Evolutionary conservation across 2,329 filamentous ascomycete species (phyloP).

Genomic region (Colletotrichum navitas): DNA sequence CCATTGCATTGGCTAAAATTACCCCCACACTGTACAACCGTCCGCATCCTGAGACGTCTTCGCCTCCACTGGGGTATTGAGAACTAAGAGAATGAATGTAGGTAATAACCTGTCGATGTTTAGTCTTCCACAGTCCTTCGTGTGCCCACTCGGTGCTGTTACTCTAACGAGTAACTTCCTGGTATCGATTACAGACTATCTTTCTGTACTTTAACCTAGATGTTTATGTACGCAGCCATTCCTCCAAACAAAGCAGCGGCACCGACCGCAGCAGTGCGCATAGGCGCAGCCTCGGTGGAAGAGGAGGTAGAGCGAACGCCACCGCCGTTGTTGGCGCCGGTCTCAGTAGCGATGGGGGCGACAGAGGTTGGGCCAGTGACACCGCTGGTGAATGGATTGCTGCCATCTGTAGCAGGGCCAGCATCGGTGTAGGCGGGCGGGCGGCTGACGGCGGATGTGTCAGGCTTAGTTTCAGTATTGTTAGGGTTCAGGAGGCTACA

Average conservation of each 20-base stretch:
- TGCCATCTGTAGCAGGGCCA: slow-evolving; percentile 57
- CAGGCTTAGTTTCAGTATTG: slow-evolving; percentile 59
- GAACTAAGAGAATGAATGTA: no score
- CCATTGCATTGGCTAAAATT: no score
- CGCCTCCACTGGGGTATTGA: no score
- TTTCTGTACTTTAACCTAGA: slow-evolving; percentile 14
- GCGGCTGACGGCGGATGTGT: slow-evolving; percentile 58
- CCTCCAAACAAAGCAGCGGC: slow-evolving; percentile 61
- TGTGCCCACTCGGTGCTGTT: no score
- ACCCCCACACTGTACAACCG: no score
- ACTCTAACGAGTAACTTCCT: neutral
- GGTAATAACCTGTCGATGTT: no score
- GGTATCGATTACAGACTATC: no score
- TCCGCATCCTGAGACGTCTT: no score
- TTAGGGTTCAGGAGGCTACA: slow-evolving; percentile 68
- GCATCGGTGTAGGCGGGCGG: slow-evolving; percentile 67
- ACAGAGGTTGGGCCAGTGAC: slow-evolving; percentile 59
- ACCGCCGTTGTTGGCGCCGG: slow-evolving; percentile 34
- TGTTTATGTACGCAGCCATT: slow-evolving; percentile 51
- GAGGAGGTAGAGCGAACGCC: slow-evolving; percentile 49
- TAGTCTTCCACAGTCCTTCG: neutral
- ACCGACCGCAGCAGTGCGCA: slow-evolving; percentile 56
- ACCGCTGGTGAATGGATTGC: slow-evolving; percentile 68
- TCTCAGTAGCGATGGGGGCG: slow-evolving; percentile 51
- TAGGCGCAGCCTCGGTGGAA: slow-evolving; percentile 48